Evolutionary conservation across 192 early-diverging fungal genomes (phyloP).

Genomic region (Phlyctochytrium planicorne): DNA sequence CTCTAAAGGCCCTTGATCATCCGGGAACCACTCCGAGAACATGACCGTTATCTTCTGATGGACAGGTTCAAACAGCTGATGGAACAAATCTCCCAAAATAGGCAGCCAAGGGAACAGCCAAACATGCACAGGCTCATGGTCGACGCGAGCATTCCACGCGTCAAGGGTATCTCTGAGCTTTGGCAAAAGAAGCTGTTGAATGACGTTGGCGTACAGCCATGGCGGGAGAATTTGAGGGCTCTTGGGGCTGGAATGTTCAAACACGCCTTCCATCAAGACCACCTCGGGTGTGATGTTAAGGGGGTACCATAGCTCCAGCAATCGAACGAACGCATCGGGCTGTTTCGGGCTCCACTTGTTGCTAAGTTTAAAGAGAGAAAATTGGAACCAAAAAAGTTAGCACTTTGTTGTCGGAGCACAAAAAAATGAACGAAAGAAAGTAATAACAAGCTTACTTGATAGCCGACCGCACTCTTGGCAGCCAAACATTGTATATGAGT

Average conservation of each 20-base stretch:
- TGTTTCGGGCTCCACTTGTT: constrained; percentile 70
- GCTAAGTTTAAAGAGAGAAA: constrained; percentile 31
- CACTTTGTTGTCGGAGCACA: not conserved
- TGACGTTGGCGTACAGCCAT: constrained; percentile 73
- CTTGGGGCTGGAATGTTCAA: constrained; percentile 16
- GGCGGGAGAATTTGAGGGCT: constrained; percentile 52
- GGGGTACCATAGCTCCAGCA: constrained; percentile 71
- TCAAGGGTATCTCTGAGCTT: constrained; percentile 67
- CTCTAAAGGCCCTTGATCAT: constrained; percentile 36
- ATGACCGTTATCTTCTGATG: constrained; percentile 58
- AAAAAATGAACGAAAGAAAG: constrained; percentile 12
- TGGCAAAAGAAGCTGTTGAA: constrained; percentile 77
- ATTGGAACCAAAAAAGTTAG: constrained; percentile 8
- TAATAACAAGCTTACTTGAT: constrained; percentile 66
- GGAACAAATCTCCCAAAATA: constrained; percentile 49
- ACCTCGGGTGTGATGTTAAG: constrained; percentile 12
- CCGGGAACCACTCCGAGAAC: constrained; percentile 66
- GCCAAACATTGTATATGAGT: constrained; percentile 75
- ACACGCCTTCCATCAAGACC: constrained; percentile 11
- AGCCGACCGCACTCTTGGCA: constrained; percentile 71
- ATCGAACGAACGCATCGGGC: constrained; percentile 63
- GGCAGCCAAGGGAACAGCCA: constrained; percentile 87
- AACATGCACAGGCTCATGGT: constrained; percentile 49
- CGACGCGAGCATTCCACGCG: constrained; percentile 58
- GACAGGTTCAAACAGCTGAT: constrained; percentile 53